Evolutionary conservation across 208 protist species (phyloP).

Genomic region (Acanthamoeba comandoni): DNA sequence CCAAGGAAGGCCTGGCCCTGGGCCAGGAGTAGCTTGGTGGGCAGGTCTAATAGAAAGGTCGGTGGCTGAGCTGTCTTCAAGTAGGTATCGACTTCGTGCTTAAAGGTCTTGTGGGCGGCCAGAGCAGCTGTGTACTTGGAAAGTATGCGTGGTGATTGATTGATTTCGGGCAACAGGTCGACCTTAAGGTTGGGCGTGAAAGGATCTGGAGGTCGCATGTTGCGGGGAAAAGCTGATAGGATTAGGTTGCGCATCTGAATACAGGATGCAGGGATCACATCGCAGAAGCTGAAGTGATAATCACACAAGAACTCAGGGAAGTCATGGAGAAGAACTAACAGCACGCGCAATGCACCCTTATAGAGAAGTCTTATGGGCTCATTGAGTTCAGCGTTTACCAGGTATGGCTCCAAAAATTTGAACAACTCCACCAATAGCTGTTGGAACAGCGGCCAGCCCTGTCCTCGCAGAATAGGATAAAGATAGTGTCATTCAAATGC

Average conservation of each 20-base stretch:
- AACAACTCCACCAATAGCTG: constrained; percentile 89
- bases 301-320: constrained; percentile 98
- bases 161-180: constrained; percentile 91
- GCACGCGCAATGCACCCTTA: constrained; percentile 90
- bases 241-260: constrained; percentile 98
- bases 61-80: constrained; percentile 91
- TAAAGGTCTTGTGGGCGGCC: constrained; percentile 84
- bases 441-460: constrained; percentile 89
- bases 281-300: constrained; percentile 94
- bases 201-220: constrained; percentile 94
- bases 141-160: constrained; percentile 86
- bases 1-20: constrained; percentile 83
- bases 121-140: constrained; percentile 86
- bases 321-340: constrained; percentile 98
- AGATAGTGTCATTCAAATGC: not conserved
- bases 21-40: constrained; percentile 88
- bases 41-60: constrained; percentile 92
- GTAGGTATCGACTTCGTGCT: constrained; percentile 92
- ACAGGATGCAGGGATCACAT: constrained; percentile 91
- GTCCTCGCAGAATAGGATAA: not conserved
- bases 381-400: constrained; percentile 86
- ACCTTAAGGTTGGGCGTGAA: constrained; percentile 93
- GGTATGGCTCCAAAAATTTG: constrained; percentile 90
- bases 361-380: constrained; percentile 90
- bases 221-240: constrained; percentile 96